Percentiles rank a stretch among this genome's conserved stretches.
Conservation (phyloP, 2,329 filamentous ascomycete species). For the Lasiodiplodia sp. region DNA sequence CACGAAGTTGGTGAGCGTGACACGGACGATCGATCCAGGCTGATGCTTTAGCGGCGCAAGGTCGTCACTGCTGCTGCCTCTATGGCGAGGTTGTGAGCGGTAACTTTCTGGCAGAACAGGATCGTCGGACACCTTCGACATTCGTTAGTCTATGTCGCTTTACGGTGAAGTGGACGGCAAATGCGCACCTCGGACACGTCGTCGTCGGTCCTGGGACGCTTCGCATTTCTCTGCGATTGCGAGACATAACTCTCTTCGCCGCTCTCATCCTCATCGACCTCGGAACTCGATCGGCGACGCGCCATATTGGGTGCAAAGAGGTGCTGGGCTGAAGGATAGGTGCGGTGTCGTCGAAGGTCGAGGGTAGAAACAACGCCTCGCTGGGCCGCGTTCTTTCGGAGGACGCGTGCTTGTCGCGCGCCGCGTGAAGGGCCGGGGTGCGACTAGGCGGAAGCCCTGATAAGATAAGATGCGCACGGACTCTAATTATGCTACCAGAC, state of each 20-base stretch:
- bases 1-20: slow-evolving; percentile 87
- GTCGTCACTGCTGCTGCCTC: slow-evolving; percentile 30
- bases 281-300: slow-evolving; percentile 18
- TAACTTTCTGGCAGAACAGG: slow-evolving; percentile 30
- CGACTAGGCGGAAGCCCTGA: neutral
- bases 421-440: neutral
- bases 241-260: slow-evolving; percentile 14
- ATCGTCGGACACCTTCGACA: slow-evolving; percentile 1
- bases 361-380: neutral
- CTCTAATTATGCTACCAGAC: neutral
- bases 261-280: slow-evolving; percentile 18
- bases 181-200: slow-evolving; percentile 18
- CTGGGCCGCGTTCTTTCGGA: neutral
- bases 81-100: slow-evolving; percentile 27
- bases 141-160: neutral
- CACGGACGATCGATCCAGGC: slow-evolving; percentile 86
- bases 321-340: neutral
- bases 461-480: slow-evolving; percentile 27
- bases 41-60: slow-evolving; percentile 44
- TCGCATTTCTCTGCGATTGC: slow-evolving; percentile 10
- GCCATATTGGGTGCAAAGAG: slow-evolving; percentile 1
- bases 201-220: slow-evolving; percentile 16
- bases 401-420: slow-evolving; percentile 26
- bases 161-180: neutral
- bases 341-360: neutral